These are phyloP conservation scores for Arachnomyces sp. DNA, from an alignment of 2,329 filamentous ascomycete genomes.

Conservation along the genomic window DNA sequence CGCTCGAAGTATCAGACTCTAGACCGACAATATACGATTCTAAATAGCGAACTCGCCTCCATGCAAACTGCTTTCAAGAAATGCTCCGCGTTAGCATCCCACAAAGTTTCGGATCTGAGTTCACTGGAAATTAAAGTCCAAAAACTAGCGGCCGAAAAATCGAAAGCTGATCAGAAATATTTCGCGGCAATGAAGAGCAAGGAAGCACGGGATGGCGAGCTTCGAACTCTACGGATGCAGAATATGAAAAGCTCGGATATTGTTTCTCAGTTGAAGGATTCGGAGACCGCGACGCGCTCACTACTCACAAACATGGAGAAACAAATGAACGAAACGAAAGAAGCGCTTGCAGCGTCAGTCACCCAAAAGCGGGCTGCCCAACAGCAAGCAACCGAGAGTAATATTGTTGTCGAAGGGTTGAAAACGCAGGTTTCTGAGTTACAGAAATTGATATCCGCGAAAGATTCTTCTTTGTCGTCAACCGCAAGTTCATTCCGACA, in stretches of 20 bases:
- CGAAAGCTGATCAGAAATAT: constrained; percentile 95
- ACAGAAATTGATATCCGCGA: constrained; percentile 63
- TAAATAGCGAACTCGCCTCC: constrained; percentile 79
- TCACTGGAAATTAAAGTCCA: constrained; percentile 70
- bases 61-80: constrained; percentile 90
- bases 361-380: constrained; percentile 70
- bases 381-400: constrained; percentile 61
- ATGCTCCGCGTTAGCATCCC: constrained; percentile 72
- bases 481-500: constrained; percentile 57
- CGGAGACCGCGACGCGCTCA: constrained; percentile 68
- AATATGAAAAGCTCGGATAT: constrained; percentile 89
- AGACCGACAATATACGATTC: constrained; percentile 70
- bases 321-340: constrained; percentile 74
- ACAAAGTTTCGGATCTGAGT: constrained; percentile 73
- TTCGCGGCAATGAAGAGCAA: constrained; percentile 93
- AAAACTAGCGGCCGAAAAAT: constrained; percentile 75
- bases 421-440: constrained; percentile 71
- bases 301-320: constrained; percentile 82
- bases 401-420: constrained; percentile 62
- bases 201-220: constrained; percentile 74
- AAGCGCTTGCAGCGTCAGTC: constrained; percentile 63
- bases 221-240: constrained; percentile 69
- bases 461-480: constrained; percentile 61
- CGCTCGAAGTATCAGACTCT: constrained; percentile 66
- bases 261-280: constrained; percentile 84